Base-by-base conservation (phyloP, 306 rosid species). In the Cucumis cinereus region DNA sequence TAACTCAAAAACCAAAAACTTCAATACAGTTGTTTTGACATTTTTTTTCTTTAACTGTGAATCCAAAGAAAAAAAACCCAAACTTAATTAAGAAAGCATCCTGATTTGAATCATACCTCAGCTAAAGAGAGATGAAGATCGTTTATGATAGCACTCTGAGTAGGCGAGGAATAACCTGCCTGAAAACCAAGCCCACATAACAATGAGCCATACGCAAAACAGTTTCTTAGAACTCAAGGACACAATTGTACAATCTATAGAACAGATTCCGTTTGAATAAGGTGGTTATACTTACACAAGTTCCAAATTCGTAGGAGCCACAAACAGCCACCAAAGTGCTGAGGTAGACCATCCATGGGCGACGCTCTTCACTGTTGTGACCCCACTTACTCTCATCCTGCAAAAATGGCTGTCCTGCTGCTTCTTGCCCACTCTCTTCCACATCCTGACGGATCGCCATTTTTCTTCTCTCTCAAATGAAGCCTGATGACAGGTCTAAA, bases 111-210 rank as follows among this genome's bases (percentile, higher is more conserved):
- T 20, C 76, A 75, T 85, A 87, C 97, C 90, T 93, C 89, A 49
- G 89, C 85, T 79, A 91, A 73, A 76, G 97, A 78, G 55, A 94
- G 84, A 78, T 38, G 74, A 75, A 92, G 91, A 80, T 94, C 97
- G 69, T 79, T 43, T 17, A 78, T 83, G 81, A 94, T 89, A 68
- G 88, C 99, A 75, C 78, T 79, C 78, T 92, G 92, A 66, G 94
- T 81, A 13, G 99, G 99, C 35, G 99, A 94, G 59, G 99, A 94
- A 83, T 90, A 94, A 71, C 97, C 97, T 38, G 74, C 93, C 99
- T 94, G 90, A 16, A 16, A 82, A 81, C 82, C 22, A 81, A 56
- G 56, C 52, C 19, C 79, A 5, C 41, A 71, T 63, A 78, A 63
- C 20, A 75, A 45, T 41, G 78, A 33, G 13, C 24, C 33, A 45